Conservation (phyloP, 768 basidiomycete species). For the Mycena albidolilacea region DNA sequence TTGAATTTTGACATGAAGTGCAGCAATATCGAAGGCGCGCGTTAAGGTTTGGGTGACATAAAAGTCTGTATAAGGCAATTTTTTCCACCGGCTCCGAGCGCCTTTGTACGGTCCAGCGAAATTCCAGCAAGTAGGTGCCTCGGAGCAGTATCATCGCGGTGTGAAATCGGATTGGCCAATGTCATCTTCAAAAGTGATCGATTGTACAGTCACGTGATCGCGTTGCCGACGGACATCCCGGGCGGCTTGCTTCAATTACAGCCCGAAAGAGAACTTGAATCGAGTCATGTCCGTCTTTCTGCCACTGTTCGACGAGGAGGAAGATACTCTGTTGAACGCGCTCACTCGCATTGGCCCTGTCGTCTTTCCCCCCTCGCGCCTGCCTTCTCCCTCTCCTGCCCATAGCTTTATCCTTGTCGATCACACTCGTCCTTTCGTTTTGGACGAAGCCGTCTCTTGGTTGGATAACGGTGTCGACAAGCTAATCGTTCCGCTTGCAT, state of each 20-base stretch:
- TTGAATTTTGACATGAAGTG: conserved; percentile 31
- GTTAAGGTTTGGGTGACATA: conserved; percentile 13
- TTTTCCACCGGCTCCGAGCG: not conserved
- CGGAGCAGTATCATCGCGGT: too few species aligned
- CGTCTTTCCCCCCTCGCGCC: conserved; percentile 62
- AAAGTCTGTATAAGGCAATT: conserved; percentile 9
- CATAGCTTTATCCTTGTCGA: conserved; percentile 72
- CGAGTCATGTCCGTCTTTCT: conserved; percentile 66
- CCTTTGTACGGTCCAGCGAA: too few species aligned
- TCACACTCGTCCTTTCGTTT: conserved; percentile 56
- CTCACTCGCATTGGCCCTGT: conserved; percentile 86
- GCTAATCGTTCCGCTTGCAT: conserved; percentile 79
- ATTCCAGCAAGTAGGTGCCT: not conserved
- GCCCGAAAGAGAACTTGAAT: not conserved
- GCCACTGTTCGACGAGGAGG: conserved; percentile 69
- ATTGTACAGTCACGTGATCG: not conserved
- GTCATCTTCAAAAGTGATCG: too few species aligned
- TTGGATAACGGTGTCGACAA: conserved; percentile 88
- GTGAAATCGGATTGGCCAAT: too few species aligned
- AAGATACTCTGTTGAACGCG: conserved; percentile 67
- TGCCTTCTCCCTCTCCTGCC: conserved; percentile 50
- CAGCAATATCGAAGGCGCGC: conserved; percentile 22
- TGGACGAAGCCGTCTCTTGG: conserved; percentile 72
- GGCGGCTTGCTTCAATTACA: not conserved
- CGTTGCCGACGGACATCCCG: not conserved